Evolutionary conservation across 2,329 filamentous ascomycete genomes (phyloP).

Genomic region (Hirsutella thompsonii): DNA sequence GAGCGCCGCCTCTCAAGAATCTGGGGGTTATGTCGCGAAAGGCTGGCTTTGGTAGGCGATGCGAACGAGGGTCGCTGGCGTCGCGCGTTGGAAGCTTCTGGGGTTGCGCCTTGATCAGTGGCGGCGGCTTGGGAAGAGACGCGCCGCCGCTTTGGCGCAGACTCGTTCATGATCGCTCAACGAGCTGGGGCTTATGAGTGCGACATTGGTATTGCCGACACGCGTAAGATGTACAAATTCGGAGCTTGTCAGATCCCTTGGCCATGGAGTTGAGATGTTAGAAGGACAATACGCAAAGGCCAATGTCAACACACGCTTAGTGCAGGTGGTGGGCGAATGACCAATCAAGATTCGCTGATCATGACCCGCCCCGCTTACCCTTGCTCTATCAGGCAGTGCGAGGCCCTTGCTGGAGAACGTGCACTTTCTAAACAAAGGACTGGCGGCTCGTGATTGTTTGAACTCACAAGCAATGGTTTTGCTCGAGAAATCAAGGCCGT

Average conservation of each 20-base stretch:
- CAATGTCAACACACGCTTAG: not conserved
- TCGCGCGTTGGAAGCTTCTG: constrained; percentile 9
- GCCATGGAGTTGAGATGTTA: not conserved
- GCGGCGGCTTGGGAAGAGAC: constrained; percentile 38
- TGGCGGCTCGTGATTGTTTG: too few species aligned
- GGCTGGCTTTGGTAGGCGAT: constrained; percentile 53
- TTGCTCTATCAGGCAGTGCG: too few species aligned
- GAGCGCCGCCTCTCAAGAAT: constrained; percentile 34
- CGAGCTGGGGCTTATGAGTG: not conserved
- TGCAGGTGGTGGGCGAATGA: too few species aligned
- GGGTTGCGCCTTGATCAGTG: constrained; percentile 15
- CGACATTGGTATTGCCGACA: too few species aligned
- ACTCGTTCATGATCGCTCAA: constrained; percentile 31
- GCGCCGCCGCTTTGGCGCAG: constrained; percentile 51
- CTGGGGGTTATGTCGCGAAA: constrained; percentile 47
- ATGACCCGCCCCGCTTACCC: too few species aligned
- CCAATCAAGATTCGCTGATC: too few species aligned
- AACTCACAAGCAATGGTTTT: too few species aligned
- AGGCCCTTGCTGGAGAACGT: too few species aligned
- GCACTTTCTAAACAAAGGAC: too few species aligned
- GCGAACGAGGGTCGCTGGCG: constrained; percentile 43
- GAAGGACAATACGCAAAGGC: not conserved
- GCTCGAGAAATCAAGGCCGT: too few species aligned
- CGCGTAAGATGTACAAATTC: too few species aligned
- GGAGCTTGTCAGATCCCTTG: not conserved